Conservation (phyloP, 2,329 filamentous ascomycete species). For the Penicillium sp. region DNA sequence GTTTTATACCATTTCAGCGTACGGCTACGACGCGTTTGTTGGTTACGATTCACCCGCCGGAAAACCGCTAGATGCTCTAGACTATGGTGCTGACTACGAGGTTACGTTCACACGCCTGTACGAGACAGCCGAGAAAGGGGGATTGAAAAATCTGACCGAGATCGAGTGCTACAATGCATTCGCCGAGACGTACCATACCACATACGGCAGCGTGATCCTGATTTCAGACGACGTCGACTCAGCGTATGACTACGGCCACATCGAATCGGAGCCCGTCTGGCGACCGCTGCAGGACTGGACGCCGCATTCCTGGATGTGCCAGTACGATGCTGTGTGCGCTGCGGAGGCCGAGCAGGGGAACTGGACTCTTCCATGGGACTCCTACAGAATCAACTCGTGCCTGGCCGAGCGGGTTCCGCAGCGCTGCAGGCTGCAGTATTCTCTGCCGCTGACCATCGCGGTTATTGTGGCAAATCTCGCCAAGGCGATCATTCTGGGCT, state of each 20-base stretch:
- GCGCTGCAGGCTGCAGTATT: too few species aligned
- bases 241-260: background rate
- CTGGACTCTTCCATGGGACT: too few species aligned
- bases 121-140: background rate
- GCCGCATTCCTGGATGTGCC: too few species aligned
- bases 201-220: constrained; percentile 7
- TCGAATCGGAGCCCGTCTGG: too few species aligned
- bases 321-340: too few species aligned
- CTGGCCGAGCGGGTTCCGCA: too few species aligned
- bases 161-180: constrained; percentile 10
- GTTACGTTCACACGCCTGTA: background rate
- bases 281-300: too few species aligned
- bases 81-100: background rate
- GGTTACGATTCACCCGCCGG: background rate
- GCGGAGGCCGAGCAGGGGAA: too few species aligned
- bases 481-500: too few species aligned
- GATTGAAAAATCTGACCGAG: background rate
- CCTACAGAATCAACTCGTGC: too few species aligned
- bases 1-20: background rate
- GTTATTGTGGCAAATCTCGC: too few species aligned
- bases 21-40: background rate
- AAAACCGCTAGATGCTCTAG: background rate
- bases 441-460: too few species aligned
- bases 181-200: background rate
- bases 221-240: constrained; percentile 3